Base-by-base conservation (phyloP, 176 grass and related monocot genomes). In the Neostapfia colusana region DNA sequence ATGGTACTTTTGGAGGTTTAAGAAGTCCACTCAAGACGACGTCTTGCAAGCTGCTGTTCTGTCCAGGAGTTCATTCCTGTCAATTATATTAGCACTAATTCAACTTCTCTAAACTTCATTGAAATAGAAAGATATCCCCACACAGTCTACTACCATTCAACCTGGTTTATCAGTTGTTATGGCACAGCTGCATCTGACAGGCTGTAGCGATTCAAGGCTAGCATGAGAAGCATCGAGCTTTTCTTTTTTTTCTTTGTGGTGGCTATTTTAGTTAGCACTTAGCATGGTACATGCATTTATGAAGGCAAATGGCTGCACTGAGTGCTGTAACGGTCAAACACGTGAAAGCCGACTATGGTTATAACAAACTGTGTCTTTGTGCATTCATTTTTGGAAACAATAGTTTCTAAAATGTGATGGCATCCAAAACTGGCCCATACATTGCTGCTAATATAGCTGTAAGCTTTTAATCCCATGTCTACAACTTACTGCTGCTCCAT, bases 381-480 rank as follows among this genome's bases (percentile, higher is more conserved):
- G 23, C 23, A 13, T 58, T 58, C 10, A 23, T 26, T 58, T 53
- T 4, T 13, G 23, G 53, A 55, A 55, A 55, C 20, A 8, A 23
- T 55, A 55, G 53, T 23, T 55, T 55, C 17, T 20, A 24, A 49
- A 17, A 49, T 17, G 46, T 17, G 15, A 49, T 49, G 15, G 16
- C 54, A 56, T 56, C 21, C n/a, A 57, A 57, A 57, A 57, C 7
- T 25, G 20, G 8, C 2, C 40, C 35, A n/a, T 46, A 43, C 17
- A 58, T 72, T 31, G n/a, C 39, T 72, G 27, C 14, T 79, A 65
- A 27, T 38, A 4, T 56, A 73, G 7, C 21, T 64, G 56, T 72
- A 35, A 72, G 54, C 11, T 28, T 74, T 8, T 73, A 39, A 26
- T 39, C 26, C 60, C 17, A 35, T 65, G 56, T 69, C 39, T 70